phyloP scores from a whole-genome alignment of 306 rosid genomes.

The Canavalia ensiformis region DNA sequence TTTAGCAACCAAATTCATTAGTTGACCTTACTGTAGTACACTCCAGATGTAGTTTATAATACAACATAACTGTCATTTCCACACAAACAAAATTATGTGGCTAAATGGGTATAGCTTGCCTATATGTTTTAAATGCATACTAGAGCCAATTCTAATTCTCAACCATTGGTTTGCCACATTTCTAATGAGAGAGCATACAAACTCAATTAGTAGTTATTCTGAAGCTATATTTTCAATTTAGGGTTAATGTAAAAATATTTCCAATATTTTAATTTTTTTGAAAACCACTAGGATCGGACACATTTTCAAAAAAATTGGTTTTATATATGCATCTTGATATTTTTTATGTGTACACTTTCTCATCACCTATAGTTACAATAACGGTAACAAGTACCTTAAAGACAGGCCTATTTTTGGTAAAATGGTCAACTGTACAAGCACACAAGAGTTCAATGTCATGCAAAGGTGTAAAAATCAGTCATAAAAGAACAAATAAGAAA shows the following conservation, averaged over 20 bases:
- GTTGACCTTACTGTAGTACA: neutral
- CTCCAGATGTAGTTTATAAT: neutral
- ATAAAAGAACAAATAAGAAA: neutral
- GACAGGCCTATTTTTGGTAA: neutral
- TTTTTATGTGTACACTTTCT: neutral
- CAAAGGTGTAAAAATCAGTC: neutral
- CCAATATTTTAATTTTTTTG: no score
- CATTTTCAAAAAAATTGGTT: neutral
- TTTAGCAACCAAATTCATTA: neutral
- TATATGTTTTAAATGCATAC: neutral
- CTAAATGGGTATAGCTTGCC: no score
- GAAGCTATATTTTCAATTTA: no score
- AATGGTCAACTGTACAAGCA: neutral
- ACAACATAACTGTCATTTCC: neutral
- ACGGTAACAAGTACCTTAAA: neutral
- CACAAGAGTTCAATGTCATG: neutral
- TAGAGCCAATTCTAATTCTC: neutral
- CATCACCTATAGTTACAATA: neutral
- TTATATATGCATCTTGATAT: slow-evolving; percentile 3
- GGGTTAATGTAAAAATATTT: no score
- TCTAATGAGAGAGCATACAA: no score
- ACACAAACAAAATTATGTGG: neutral
- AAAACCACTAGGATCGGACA: no score
- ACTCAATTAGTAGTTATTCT: no score
- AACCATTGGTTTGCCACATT: no score